Base-by-base conservation (phyloP, 306 rosid species). In the Glycine tomentella region DNA sequence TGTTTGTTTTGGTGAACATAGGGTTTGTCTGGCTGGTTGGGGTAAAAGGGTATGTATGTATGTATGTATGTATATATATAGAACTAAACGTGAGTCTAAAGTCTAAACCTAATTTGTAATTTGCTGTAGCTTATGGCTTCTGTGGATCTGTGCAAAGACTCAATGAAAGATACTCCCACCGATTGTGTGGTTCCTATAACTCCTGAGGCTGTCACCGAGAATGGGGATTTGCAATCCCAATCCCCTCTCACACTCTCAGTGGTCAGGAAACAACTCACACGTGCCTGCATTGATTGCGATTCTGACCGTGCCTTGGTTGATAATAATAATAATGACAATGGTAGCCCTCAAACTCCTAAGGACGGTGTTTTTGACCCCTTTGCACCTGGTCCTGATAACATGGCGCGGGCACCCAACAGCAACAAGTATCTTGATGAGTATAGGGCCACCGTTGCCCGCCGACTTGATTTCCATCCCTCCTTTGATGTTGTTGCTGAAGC, bases 361-460 rank as follows among this genome's bases (percentile, higher is more conserved):
- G 90, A 87, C 36, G 90, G 84, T 31, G 88, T 92, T 58, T 92
- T 92, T 4, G 91, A 95, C 75, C 87, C 98, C 9, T 95, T 95
- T 84, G 92, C 91, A 65, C 94, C 90, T 11, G 91, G 89, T 45
- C 90, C 88, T 3, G 91, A 88, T 33, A 72, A 82, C 71, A n/a
- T 86, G 72, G 87, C 74, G 3, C 45, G 81, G 51, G 90, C 94
- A 8, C 94, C 97, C 5, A 77, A 17, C 17, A 77, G 88, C 46
- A 87, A 79, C 57, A 94, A 90, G 65, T 73, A 61, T 86, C 70
- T 51, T 50, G 77, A 81, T 3, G 78, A 84, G 46, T 83, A 61
- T 12, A 72, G 83, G 75, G 80, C 80, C 74, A 36, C 68, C 25
- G 86, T 88, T 44, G 86, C 89, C 0, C 88, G 97, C 46, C 88